Evolutionary conservation across 192 early-diverging fungal species (phyloP).

Genomic region (Coemansia sp.): DNA sequence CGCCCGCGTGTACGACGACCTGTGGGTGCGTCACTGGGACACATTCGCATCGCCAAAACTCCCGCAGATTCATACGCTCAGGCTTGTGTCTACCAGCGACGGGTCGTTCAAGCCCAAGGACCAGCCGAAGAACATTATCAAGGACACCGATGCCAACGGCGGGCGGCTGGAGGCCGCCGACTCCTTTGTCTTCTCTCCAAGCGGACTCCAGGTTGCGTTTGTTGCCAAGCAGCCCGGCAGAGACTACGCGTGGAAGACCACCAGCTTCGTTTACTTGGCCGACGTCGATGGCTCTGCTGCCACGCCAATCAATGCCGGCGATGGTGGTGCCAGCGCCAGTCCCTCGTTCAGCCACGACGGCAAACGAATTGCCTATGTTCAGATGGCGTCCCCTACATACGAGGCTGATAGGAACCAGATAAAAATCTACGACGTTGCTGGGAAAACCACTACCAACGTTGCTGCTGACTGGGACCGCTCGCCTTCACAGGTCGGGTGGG

Average conservation of each 20-base stretch:
- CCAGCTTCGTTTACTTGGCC: constrained; percentile 68
- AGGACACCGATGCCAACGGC: constrained; percentile 38
- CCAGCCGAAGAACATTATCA: constrained; percentile 33
- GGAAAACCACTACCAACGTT: constrained; percentile 23
- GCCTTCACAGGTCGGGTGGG: constrained; percentile 58
- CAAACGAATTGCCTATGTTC: constrained; percentile 65
- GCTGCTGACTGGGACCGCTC: constrained; percentile 66
- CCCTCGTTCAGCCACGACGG: constrained; percentile 71
- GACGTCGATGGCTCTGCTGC: constrained; percentile 50
- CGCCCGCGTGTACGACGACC: constrained; percentile 63
- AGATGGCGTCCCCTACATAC: constrained; percentile 70
- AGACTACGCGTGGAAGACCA: constrained; percentile 77
- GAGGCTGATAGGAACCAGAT: constrained; percentile 79
- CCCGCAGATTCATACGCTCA: constrained; percentile 62
- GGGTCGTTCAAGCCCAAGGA: constrained; percentile 33
- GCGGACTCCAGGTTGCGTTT: constrained; percentile 70
- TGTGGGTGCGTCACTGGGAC: constrained; percentile 88
- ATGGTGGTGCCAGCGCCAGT: constrained; percentile 60
- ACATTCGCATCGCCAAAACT: constrained; percentile 61
- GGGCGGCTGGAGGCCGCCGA: constrained; percentile 56
- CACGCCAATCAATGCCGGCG: constrained; percentile 52
- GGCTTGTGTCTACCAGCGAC: constrained; percentile 35
- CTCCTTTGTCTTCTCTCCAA: constrained; percentile 65
- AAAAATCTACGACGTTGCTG: constrained; percentile 55
- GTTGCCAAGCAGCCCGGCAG: constrained; percentile 63